Conservation (phyloP, 768 basidiomycete genomes). For the Rhizopogon rudus region DNA sequence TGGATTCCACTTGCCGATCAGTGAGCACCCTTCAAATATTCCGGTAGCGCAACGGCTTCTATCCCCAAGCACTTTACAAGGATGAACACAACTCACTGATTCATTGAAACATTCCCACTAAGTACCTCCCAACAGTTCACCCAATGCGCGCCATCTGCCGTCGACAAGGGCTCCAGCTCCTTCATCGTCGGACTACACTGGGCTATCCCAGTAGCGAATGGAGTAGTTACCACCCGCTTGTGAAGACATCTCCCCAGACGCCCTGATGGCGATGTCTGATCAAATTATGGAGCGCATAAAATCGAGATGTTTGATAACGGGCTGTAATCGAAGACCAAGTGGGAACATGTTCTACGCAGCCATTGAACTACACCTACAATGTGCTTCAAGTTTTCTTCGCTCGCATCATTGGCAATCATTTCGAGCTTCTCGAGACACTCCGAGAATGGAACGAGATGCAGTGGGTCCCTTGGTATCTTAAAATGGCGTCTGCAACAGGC, state of each 20-base stretch:
- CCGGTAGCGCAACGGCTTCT: too few relatives aligned
- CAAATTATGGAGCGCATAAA: conserved; percentile 24
- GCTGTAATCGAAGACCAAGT: conserved; percentile 29
- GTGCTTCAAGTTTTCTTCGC: too few relatives aligned
- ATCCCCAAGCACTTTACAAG: too few relatives aligned
- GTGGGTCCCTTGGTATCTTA: too few relatives aligned
- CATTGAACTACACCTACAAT: too few relatives aligned
- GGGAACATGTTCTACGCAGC: not conserved
- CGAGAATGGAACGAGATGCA: conserved; percentile 22
- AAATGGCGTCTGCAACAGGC: too few relatives aligned
- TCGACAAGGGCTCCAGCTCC: not conserved
- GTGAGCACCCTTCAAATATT: not conserved
- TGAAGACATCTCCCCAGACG: not conserved
- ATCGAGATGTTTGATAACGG: conserved; percentile 1
- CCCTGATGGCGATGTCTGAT: conserved; percentile 10
- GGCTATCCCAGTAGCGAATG: conserved; percentile 12
- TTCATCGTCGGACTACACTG: conserved; percentile 17
- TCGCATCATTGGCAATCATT: conserved; percentile 5
- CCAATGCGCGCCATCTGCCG: conserved; percentile 8
- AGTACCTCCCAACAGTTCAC: not conserved
- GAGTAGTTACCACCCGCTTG: conserved; percentile 20
- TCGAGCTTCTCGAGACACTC: conserved; percentile 29
- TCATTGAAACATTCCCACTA: too few relatives aligned
- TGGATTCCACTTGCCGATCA: too few relatives aligned
- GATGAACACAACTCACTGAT: too few relatives aligned